phyloP scores from a whole-genome alignment of 176 grass and related monocot genomes.

The Ensete glaucum region DNA sequence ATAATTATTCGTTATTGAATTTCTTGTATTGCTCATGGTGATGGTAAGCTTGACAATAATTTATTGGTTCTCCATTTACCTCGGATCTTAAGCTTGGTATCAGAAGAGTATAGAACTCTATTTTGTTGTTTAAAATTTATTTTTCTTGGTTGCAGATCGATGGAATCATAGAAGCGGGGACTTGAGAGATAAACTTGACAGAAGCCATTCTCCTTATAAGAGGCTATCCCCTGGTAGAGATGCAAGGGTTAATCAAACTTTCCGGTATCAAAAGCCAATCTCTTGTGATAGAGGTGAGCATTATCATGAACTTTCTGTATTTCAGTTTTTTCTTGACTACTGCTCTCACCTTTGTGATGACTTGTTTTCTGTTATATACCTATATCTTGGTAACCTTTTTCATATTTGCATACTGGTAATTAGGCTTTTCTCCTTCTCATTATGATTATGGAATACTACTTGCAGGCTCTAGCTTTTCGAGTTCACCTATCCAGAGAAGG shows the following conservation, averaged over 20 bases:
- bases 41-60: conserved; percentile 53
- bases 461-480: conserved; percentile 61
- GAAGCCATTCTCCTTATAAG: conserved; percentile 56
- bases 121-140: conserved; percentile 9
- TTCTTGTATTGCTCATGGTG: conserved; percentile 45
- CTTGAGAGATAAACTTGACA: conserved; percentile 56
- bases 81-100: conserved; percentile 17
- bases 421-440: neutral
- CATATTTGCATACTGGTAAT: neutral
- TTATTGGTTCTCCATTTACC: conserved; percentile 32
- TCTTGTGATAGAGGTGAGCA: conserved; percentile 52
- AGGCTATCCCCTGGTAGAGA: conserved; percentile 59
- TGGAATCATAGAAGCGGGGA: conserved; percentile 48
- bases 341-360: conserved; percentile 6
- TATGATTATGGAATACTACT: neutral
- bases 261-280: conserved; percentile 37
- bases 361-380: neutral
- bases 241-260: conserved; percentile 39
- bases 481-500: conserved; percentile 56
- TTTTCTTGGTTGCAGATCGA: conserved; percentile 32
- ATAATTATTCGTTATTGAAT: conserved; percentile 48
- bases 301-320: neutral
- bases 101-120: neutral
- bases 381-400: neutral
- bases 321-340: neutral